A percentile compares a stretch with the other conserved stretches of the same genome.
phyloP scores from a whole-genome alignment of 345 rosid species.

The Eucalyptus camaldulensis region DNA sequence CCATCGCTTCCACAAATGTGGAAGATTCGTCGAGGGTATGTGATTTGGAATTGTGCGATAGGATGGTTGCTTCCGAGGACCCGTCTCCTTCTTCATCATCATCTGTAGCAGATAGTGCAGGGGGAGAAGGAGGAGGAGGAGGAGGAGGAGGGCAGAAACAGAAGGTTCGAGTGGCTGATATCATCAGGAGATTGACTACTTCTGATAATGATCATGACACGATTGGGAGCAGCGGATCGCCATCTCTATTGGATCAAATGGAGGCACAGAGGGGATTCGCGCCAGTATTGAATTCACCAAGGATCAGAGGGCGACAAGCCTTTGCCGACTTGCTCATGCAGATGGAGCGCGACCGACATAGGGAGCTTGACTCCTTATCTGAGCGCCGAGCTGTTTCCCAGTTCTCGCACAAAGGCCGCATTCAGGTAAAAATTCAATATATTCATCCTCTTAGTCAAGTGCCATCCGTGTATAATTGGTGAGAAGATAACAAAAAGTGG shows the following conservation, averaged over 20 bases:
- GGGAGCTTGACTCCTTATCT: constrained; percentile 30
- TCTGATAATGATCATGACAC: background rate
- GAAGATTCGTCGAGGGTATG: background rate
- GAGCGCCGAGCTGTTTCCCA: constrained; percentile 48
- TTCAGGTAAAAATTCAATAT: constrained; percentile 37
- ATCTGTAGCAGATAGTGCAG: background rate
- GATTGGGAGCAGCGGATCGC: background rate
- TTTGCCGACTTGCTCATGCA: constrained; percentile 48
- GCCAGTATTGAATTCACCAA: constrained; percentile 26
- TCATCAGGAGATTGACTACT: constrained; percentile 33
- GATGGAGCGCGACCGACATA: constrained; percentile 43
- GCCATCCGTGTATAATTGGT: background rate
- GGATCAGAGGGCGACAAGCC: constrained; percentile 77
- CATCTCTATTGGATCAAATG: background rate
- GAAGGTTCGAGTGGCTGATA: constrained; percentile 54
- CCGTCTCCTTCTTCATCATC: background rate
- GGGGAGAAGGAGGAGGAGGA: constrained; percentile 20
- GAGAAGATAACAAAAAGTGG: background rate
- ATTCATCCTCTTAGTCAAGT: background rate
- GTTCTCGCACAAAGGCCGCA: constrained; percentile 63
- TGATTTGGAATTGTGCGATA: background rate
- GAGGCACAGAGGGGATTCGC: background rate
- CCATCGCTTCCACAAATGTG: background rate
- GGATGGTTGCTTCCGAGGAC: background rate
- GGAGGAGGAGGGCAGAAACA: constrained; percentile 3